phyloP scores from a whole-genome alignment of 176 grass and related monocot species.

The Carex scoparia region DNA sequence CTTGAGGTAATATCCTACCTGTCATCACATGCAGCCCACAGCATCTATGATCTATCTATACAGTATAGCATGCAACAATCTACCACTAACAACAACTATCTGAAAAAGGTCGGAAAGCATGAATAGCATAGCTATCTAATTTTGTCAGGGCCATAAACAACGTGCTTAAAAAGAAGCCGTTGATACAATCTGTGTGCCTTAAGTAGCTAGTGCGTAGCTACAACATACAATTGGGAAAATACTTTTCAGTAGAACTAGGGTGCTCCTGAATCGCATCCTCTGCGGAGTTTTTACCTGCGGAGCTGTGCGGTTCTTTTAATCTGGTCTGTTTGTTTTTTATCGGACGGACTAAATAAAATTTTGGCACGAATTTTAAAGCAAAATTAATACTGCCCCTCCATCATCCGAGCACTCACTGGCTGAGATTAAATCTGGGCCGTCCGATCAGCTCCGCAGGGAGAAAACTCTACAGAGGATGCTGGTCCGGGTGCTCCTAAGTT shows the following conservation, averaged over 20 bases:
- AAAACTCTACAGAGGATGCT: too few relatives aligned
- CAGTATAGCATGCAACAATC: neutral
- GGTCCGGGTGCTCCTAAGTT: too few relatives aligned
- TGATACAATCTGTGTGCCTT: slow-evolving; percentile 7
- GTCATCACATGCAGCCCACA: slow-evolving; percentile 5
- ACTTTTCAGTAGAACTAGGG: neutral
- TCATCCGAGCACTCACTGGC: too few relatives aligned
- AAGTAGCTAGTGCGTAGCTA: neutral
- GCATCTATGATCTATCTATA: neutral
- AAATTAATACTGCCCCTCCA: too few relatives aligned
- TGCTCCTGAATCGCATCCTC: too few relatives aligned
- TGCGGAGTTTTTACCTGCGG: too few relatives aligned
- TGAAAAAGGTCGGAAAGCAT: neutral
- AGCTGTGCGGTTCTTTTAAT: too few relatives aligned
- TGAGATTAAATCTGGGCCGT: too few relatives aligned
- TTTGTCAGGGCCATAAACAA: neutral
- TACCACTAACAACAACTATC: slow-evolving; percentile 8
- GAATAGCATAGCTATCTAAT: neutral
- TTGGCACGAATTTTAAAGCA: too few relatives aligned
- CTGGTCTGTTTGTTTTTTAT: too few relatives aligned
- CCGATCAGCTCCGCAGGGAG: too few relatives aligned
- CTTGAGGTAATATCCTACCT: neutral
- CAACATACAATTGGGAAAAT: neutral
- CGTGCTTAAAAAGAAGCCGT: neutral
- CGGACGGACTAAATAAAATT: too few relatives aligned